Percentiles rank a stretch among this genome's conserved stretches.
phyloP scores from a whole-genome alignment of 2,329 filamentous ascomycete species.

The Nemania bipapillata region DNA sequence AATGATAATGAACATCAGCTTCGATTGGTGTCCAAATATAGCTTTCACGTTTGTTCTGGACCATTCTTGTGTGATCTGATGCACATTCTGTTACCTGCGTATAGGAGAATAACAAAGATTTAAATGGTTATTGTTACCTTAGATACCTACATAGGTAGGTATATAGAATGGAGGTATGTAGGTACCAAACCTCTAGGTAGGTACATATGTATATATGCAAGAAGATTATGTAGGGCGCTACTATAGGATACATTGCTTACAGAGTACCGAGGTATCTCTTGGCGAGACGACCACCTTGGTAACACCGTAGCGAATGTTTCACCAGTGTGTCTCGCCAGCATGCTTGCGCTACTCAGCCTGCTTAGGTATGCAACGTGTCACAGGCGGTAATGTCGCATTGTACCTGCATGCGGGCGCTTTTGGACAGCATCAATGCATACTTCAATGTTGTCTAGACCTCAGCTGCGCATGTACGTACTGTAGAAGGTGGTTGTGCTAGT shows the following conservation, averaged over 20 bases:
- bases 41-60: neutral
- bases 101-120: neutral
- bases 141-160: neutral
- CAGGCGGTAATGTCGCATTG: conserved; percentile 32
- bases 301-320: conserved; percentile 29
- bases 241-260: neutral
- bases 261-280: neutral
- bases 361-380: conserved; percentile 25
- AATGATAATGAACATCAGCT: conserved; percentile 5
- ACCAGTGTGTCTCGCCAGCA: conserved; percentile 79
- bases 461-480: neutral
- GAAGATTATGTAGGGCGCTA: too few relatives aligned
- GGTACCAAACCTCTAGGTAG: neutral
- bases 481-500: neutral
- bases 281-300: conserved; percentile 41
- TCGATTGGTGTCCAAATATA: conserved; percentile 22
- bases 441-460: conserved; percentile 25
- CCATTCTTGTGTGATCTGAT: conserved; percentile 55
- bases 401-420: conserved; percentile 31
- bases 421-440: conserved; percentile 26
- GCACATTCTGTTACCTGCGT: neutral
- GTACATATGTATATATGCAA: neutral
- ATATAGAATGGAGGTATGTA: neutral
- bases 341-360: conserved; percentile 57
- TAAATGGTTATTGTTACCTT: neutral